A percentile compares a stretch with the other conserved stretches of the same genome.
These are phyloP conservation scores for Wickerhamomyces sp. DNA, from an alignment of 1,139 yeast species.

Conservation along the genomic window DNA sequence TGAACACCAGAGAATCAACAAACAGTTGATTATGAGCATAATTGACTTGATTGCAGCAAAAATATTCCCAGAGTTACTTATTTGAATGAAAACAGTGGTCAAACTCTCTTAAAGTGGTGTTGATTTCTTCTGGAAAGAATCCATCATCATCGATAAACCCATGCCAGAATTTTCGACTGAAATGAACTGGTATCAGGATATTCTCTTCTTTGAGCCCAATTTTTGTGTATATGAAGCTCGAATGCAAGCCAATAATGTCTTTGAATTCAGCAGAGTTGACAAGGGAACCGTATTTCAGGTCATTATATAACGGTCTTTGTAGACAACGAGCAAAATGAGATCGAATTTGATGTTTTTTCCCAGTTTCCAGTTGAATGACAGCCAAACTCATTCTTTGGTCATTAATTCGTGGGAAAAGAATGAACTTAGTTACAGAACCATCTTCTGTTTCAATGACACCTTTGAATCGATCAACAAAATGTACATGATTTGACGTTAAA, in stretches of 20 bases:
- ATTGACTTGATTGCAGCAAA: slow-evolving; percentile 34
- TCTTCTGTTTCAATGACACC: slow-evolving; percentile 9
- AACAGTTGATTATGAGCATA: slow-evolving; percentile 34
- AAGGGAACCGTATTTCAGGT: slow-evolving; percentile 20
- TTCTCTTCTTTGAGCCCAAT: slow-evolving; percentile 8
- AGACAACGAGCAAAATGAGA: slow-evolving; percentile 27
- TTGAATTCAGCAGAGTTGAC: background rate
- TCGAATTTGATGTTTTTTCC: slow-evolving; percentile 44
- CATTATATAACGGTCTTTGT: slow-evolving; percentile 26
- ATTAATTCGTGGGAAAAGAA: slow-evolving; percentile 1
- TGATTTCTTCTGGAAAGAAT: slow-evolving; percentile 11
- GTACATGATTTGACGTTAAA: no score
- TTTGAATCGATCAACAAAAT: no score
- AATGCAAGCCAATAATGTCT: slow-evolving; percentile 16
- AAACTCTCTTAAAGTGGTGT: slow-evolving; percentile 12
- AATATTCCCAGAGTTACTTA: slow-evolving; percentile 34
- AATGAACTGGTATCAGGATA: slow-evolving; percentile 11
- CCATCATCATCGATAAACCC: slow-evolving; percentile 17
- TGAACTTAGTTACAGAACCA: slow-evolving; percentile 15
- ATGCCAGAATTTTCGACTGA: slow-evolving; percentile 14
- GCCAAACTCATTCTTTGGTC: slow-evolving; percentile 14
- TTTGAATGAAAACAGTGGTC: slow-evolving; percentile 3
- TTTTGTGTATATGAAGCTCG: slow-evolving; percentile 12
- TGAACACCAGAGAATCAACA: slow-evolving; percentile 34
- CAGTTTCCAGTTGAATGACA: slow-evolving; percentile 35